phyloP scores from a whole-genome alignment of 768 basidiomycete genomes.

The Arthromyces matolae region DNA sequence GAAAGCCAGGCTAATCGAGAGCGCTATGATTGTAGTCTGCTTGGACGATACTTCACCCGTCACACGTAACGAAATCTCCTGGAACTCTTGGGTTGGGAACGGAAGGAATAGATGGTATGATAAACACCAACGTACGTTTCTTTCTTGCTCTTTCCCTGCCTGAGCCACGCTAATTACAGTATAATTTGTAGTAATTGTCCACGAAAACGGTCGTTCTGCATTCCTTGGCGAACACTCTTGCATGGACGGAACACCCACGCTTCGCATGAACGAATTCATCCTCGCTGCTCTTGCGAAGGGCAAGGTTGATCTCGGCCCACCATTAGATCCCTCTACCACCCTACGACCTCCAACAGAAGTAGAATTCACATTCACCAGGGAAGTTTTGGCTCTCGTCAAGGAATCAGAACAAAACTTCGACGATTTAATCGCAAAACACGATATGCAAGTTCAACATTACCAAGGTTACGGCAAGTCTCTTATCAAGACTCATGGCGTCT shows the following conservation, averaged over 20 bases:
- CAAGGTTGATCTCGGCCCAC: conserved; percentile 73
- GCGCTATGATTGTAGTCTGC: conserved; percentile 82
- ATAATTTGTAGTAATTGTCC: conserved; percentile 71
- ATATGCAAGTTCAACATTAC: conserved; percentile 80
- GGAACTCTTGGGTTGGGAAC: conserved; percentile 85
- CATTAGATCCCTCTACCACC: conserved; percentile 30
- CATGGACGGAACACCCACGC: conserved; percentile 93
- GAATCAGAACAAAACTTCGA: conserved; percentile 68
- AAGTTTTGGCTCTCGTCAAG: conserved; percentile 48
- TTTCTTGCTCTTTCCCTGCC: neutral
- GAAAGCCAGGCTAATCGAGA: conserved; percentile 78
- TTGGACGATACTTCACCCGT: conserved; percentile 82
- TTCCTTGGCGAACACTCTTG: conserved; percentile 89
- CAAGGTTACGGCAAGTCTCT: conserved; percentile 84
- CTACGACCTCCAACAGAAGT: conserved; percentile 64
- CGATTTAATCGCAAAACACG: conserved; percentile 70
- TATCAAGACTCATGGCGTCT: conserved; percentile 79
- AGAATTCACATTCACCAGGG: conserved; percentile 59
- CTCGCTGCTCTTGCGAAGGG: conserved; percentile 68
- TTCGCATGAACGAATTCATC: conserved; percentile 93
- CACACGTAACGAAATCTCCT: conserved; percentile 77
- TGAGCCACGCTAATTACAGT: neutral
- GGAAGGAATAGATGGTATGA: conserved; percentile 93
- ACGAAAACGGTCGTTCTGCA: conserved; percentile 90
- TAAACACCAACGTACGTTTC: conserved; percentile 85